phyloP scores from a whole-genome alignment of 2,329 filamentous ascomycete genomes.

The Trichophyton verrucosum region DNA sequence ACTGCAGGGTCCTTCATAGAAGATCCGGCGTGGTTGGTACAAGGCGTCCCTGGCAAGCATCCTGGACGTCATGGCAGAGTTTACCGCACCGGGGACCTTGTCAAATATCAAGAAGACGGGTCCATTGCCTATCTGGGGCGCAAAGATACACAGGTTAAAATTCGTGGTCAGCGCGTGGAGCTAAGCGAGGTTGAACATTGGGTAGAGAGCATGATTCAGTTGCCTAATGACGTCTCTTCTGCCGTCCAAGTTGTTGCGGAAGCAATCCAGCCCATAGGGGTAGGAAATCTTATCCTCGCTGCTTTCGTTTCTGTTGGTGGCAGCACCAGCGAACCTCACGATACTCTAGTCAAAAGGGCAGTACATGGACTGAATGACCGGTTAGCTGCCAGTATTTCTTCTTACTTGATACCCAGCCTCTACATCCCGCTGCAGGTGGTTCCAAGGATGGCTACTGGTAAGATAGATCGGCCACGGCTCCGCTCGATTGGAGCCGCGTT shows the following conservation, averaged over 20 bases:
- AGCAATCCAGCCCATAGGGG: neutral
- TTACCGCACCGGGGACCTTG: conserved; percentile 45
- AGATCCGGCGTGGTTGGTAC: conserved; percentile 48
- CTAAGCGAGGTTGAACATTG: conserved; percentile 2
- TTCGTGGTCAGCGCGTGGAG: conserved; percentile 4
- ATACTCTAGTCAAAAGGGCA: neutral
- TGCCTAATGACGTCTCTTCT: neutral
- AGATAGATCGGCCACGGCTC: conserved; percentile 26
- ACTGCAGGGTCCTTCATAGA: conserved; percentile 28
- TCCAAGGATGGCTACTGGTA: conserved; percentile 28
- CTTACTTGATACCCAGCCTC: conserved; percentile 24
- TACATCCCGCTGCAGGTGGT: conserved; percentile 29
- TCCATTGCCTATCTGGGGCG: conserved; percentile 12
- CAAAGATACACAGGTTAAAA: conserved; percentile 5
- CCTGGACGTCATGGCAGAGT: conserved; percentile 9
- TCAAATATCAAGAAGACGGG: conserved; percentile 15
- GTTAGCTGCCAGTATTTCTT: conserved; percentile 16
- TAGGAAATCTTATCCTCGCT: neutral
- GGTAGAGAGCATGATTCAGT: neutral
- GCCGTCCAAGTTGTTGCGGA: neutral
- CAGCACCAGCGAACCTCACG: neutral
- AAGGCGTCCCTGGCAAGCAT: conserved; percentile 11
- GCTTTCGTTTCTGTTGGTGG: neutral
- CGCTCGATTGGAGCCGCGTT: conserved; percentile 8
- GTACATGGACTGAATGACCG: conserved; percentile 10